Evolutionary conservation across 768 basidiomycete genomes (phyloP).

Genomic region (Lactarius evosmus): DNA sequence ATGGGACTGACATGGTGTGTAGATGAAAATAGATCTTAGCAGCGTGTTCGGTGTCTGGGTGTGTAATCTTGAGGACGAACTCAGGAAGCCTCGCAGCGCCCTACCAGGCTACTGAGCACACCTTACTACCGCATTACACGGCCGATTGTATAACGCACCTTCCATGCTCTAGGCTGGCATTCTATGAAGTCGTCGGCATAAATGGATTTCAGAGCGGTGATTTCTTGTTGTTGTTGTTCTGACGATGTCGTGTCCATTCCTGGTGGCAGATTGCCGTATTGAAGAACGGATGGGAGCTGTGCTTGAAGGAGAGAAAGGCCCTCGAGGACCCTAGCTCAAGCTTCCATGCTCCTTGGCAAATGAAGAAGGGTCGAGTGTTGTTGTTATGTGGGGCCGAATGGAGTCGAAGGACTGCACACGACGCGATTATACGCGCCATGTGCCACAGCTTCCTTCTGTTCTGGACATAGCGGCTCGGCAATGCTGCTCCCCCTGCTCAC

Average conservation of each 20-base stretch:
- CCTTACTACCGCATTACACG: constrained; percentile 7
- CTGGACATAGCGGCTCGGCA: neutral
- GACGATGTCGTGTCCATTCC: constrained; percentile 66
- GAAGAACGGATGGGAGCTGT: constrained; percentile 33
- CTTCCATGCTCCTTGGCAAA: constrained; percentile 47
- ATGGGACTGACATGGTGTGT: constrained; percentile 59
- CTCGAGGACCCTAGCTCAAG: constrained; percentile 75
- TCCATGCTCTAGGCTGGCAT: constrained; percentile 77
- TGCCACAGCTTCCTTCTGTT: neutral
- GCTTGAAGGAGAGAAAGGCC: constrained; percentile 61
- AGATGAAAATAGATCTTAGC: constrained; percentile 62
- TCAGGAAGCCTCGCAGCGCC: constrained; percentile 67
- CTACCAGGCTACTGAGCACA: constrained; percentile 37
- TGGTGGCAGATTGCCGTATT: constrained; percentile 2
- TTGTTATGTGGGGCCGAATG: neutral
- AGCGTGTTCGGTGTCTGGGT: constrained; percentile 57
- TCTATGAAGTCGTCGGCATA: constrained; percentile 76
- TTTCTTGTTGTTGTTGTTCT: constrained; percentile 67
- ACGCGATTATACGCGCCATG: neutral
- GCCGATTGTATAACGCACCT: constrained; percentile 43
- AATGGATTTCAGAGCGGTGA: constrained; percentile 76
- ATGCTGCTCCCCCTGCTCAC: constrained; percentile 6
- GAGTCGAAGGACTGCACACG: neutral
- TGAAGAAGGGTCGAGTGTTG: neutral
- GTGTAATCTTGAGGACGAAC: constrained; percentile 69